These are phyloP conservation scores for Panaeolus cyanescens DNA, from an alignment of 768 basidiomycete genomes.

Conservation along the genomic window DNA sequence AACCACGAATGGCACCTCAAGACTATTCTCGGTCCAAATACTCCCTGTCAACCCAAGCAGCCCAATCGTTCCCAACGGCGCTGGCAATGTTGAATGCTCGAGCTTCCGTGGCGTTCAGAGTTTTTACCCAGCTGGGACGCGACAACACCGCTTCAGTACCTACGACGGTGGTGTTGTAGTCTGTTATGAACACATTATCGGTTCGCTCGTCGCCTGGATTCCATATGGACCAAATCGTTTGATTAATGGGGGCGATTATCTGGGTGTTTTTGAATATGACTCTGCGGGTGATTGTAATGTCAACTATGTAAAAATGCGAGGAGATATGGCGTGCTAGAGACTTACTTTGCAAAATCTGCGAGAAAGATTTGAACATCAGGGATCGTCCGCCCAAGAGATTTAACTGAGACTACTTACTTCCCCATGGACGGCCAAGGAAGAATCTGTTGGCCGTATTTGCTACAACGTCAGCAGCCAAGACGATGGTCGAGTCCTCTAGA, in stretches of 20 bases:
- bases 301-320: too few species aligned
- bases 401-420: constrained; percentile 28
- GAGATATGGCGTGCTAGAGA: too few species aligned
- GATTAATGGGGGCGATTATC: constrained; percentile 39
- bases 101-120: constrained; percentile 34
- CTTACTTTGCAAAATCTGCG: constrained; percentile 23
- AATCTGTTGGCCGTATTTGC: constrained; percentile 37
- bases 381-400: not conserved
- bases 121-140: constrained; percentile 40
- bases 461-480: constrained; percentile 39
- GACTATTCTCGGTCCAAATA: constrained; percentile 10
- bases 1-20: too few species aligned
- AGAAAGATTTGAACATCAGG: not conserved
- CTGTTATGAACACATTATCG: constrained; percentile 44
- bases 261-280: constrained; percentile 48
- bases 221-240: constrained; percentile 49
- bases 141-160: constrained; percentile 21
- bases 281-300: too few species aligned
- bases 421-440: constrained; percentile 50
- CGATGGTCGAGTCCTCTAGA: constrained; percentile 44
- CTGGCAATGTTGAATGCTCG: constrained; percentile 37
- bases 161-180: constrained; percentile 42
- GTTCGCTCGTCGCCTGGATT: constrained; percentile 35
- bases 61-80: constrained; percentile 43
- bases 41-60: constrained; percentile 31